Percentiles rank a stretch among this genome's conserved stretches.
Evolutionary conservation across 257 asterid genomes (phyloP).

Genomic region (Linderniella brevidens): DNA sequence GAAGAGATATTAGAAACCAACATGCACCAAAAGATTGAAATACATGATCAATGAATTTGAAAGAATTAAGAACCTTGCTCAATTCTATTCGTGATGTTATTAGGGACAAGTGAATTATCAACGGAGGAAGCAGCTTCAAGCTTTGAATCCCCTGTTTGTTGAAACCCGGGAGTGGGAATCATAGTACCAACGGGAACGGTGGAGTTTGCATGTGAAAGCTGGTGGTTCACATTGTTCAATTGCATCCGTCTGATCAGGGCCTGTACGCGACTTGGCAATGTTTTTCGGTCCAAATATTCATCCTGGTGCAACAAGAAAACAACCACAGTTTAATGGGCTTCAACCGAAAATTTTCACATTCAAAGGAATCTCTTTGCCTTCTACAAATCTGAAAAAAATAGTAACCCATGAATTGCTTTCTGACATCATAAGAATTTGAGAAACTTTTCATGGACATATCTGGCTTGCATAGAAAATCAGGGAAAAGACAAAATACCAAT

Average conservation of each 20-base stretch:
- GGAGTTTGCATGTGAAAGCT: slow-evolving; percentile 58
- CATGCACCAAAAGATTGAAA: slow-evolving; percentile 9
- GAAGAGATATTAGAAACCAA: slow-evolving; percentile 10
- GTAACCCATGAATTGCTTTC: no score
- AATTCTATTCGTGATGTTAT: slow-evolving; percentile 25
- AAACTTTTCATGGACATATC: background rate
- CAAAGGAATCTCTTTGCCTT: no score
- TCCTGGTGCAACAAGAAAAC: slow-evolving; percentile 21
- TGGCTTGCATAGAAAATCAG: slow-evolving; percentile 1
- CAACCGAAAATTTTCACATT: no score
- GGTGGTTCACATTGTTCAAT: slow-evolving; percentile 39
- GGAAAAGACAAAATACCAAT: slow-evolving; percentile 35
- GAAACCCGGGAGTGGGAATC: slow-evolving; percentile 98
- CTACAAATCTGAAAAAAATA: no score
- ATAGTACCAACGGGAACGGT: slow-evolving; percentile 74
- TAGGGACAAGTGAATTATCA: slow-evolving; percentile 36
- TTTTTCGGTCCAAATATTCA: slow-evolving; percentile 54
- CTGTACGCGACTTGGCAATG: slow-evolving; percentile 64
- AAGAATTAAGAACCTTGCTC: slow-evolving; percentile 23
- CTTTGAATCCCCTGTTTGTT: slow-evolving; percentile 52
- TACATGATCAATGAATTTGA: slow-evolving; percentile 38
- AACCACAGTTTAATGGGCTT: no score
- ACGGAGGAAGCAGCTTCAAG: slow-evolving; percentile 31
- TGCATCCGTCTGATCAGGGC: slow-evolving; percentile 17
- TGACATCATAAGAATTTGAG: no score